Conservation (phyloP, 176 grass and related monocot genomes). For the Thinopyrum elongatum region DNA sequence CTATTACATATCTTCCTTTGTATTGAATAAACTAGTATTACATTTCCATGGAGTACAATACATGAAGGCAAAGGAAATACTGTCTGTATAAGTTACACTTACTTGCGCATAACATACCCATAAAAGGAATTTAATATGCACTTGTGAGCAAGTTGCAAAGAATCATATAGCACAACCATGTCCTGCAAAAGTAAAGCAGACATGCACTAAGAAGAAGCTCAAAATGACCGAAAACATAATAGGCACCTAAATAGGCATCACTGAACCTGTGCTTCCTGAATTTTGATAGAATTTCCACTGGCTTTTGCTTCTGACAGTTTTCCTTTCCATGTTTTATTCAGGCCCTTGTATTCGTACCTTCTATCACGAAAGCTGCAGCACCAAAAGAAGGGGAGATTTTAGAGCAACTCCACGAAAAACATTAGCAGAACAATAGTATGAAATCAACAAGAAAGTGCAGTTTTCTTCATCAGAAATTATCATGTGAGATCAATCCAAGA, state of each 20-base stretch:
- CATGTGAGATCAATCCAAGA: slow-evolving; percentile 1
- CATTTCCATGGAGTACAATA: not conserved
- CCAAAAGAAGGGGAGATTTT: slow-evolving; percentile 32
- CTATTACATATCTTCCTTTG: slow-evolving; percentile 19
- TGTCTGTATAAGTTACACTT: slow-evolving; percentile 38
- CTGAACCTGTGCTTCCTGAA: slow-evolving; percentile 96
- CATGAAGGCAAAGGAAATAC: slow-evolving; percentile 21
- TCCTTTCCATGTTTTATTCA: slow-evolving; percentile 98
- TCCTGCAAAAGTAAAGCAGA: slow-evolving; percentile 61
- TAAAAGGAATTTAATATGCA: slow-evolving; percentile 99
- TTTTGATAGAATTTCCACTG: slow-evolving; percentile 86
- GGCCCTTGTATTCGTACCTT: slow-evolving; percentile 99
- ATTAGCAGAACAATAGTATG: slow-evolving; percentile 19
- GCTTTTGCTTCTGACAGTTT: slow-evolving; percentile 83
- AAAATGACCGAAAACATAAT: slow-evolving; percentile 30
- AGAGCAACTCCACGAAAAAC: slow-evolving; percentile 20
- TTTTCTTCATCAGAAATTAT: slow-evolving; percentile 16
- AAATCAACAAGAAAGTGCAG: not conserved
- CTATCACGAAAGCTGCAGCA: slow-evolving; percentile 92
- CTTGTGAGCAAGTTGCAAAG: slow-evolving; percentile 97
- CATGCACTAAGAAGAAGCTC: slow-evolving; percentile 23
- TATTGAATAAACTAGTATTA: not conserved
- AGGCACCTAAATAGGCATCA: slow-evolving; percentile 6
- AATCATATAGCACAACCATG: slow-evolving; percentile 98
- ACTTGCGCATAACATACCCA: slow-evolving; percentile 99